phyloP scores from a whole-genome alignment of 2,329 filamentous ascomycete species.

The Fusarium buxicola region DNA sequence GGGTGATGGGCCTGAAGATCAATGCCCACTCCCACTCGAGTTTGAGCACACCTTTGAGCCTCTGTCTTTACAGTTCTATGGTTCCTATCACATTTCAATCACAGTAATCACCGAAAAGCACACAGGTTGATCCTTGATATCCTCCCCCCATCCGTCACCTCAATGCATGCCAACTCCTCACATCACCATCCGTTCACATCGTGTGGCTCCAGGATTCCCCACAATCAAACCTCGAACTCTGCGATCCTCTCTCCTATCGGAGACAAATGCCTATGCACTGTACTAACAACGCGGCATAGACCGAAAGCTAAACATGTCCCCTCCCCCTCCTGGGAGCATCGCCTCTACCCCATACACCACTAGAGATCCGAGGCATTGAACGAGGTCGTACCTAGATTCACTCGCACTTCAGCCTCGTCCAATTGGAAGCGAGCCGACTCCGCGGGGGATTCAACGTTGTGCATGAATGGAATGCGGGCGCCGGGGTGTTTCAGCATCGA shows the following conservation, averaged over 20 bases:
- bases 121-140: constrained; percentile 3
- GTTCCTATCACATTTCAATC: constrained; percentile 20
- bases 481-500: constrained; percentile 2
- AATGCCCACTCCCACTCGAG: background rate
- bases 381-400: constrained; percentile 22
- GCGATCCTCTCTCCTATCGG: background rate
- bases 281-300: background rate
- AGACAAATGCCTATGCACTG: background rate
- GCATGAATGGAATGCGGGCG: constrained; percentile 33
- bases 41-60: constrained; percentile 5
- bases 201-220: constrained; percentile 31
- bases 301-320: constrained; percentile 2
- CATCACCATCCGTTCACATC: constrained; percentile 24
- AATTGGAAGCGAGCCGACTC: constrained; percentile 39
- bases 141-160: background rate
- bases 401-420: constrained; percentile 20
- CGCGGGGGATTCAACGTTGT: constrained; percentile 35
- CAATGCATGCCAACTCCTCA: constrained; percentile 14
- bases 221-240: constrained; percentile 17
- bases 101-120: constrained; percentile 4
- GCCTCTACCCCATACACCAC: constrained; percentile 12
- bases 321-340: constrained; percentile 8
- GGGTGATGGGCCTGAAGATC: constrained; percentile 22
- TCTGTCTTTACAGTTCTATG: background rate
- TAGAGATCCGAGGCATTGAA: constrained; percentile 9